These are phyloP conservation scores for Plantago major DNA, from an alignment of 257 asterid species.

Conservation along the genomic window DNA sequence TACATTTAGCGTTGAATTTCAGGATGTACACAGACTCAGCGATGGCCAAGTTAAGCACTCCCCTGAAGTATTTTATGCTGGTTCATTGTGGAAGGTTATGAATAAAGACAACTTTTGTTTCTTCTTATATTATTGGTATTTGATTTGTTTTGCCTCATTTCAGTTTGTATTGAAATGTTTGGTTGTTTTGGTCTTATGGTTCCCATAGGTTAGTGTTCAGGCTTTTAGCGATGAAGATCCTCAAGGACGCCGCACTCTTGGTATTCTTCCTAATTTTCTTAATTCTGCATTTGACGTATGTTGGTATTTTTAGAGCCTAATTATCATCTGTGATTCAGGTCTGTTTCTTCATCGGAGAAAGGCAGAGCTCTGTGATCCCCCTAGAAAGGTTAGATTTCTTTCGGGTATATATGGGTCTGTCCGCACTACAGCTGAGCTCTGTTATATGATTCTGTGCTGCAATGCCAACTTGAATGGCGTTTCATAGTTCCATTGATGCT, in stretches of 20 bases:
- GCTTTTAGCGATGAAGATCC: slow-evolving; percentile 97
- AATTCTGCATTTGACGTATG: slow-evolving; percentile 8
- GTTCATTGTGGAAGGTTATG: slow-evolving; percentile 93
- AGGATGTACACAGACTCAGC: slow-evolving; percentile 76
- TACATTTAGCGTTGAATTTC: slow-evolving; percentile 80
- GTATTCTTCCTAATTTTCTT: slow-evolving; percentile 33
- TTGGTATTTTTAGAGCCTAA: slow-evolving; percentile 10
- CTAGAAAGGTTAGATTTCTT: slow-evolving; percentile 55
- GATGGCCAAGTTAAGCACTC: slow-evolving; percentile 98
- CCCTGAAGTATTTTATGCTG: slow-evolving; percentile 88
- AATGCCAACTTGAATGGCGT: slow-evolving; percentile 3
- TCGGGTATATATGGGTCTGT: background rate
- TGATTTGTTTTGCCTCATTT: slow-evolving; percentile 8
- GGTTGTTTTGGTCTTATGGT: slow-evolving; percentile 23
- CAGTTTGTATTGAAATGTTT: slow-evolving; percentile 16
- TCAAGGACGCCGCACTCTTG: slow-evolving; percentile 97
- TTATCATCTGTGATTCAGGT: slow-evolving; percentile 45
- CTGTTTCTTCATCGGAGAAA: slow-evolving; percentile 93
- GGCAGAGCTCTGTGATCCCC: slow-evolving; percentile 79
- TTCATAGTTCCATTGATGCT: too few species aligned
- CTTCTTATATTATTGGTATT: background rate
- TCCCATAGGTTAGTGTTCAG: slow-evolving; percentile 81
- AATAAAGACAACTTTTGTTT: slow-evolving; percentile 12
- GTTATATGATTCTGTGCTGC: slow-evolving; percentile 17
- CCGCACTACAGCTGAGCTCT: background rate